Evolutionary conservation across 2,329 filamentous ascomycete species (phyloP).

Genomic region (Knufia petricola): DNA sequence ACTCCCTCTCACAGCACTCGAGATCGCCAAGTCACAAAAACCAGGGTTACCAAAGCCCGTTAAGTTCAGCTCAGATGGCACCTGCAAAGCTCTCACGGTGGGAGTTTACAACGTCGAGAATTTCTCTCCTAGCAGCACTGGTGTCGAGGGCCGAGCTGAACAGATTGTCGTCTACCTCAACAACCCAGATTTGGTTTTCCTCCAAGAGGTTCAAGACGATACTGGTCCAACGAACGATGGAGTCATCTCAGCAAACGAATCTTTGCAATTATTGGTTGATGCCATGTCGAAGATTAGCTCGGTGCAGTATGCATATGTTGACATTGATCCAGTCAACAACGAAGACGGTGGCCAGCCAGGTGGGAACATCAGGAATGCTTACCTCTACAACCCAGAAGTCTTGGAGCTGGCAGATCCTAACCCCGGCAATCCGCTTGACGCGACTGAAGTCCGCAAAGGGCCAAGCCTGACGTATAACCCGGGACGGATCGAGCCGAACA

Average conservation of each 20-base stretch:
- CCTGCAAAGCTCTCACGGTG: conserved; percentile 53
- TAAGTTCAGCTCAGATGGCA: conserved; percentile 44
- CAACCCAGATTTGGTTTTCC: conserved; percentile 55
- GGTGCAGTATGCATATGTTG: conserved; percentile 48
- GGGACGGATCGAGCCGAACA: conserved; percentile 55
- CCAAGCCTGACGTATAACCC: conserved; percentile 59
- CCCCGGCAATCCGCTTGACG: conserved; percentile 45
- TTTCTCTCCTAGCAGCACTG: conserved; percentile 46
- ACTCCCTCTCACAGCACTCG: conserved; percentile 51
- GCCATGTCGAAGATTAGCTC: conserved; percentile 44
- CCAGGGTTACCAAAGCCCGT: conserved; percentile 36
- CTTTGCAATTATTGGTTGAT: conserved; percentile 45
- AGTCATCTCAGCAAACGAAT: conserved; percentile 47
- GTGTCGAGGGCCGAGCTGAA: conserved; percentile 34
- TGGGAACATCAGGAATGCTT: conserved; percentile 62
- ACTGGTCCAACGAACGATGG: conserved; percentile 53
- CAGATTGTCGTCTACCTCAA: conserved; percentile 57
- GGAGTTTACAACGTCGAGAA: conserved; percentile 65
- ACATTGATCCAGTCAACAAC: conserved; percentile 51
- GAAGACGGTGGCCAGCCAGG: conserved; percentile 58
- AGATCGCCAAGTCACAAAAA: conserved; percentile 36
- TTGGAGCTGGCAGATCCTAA: conserved; percentile 50
- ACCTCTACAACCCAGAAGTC: conserved; percentile 55
- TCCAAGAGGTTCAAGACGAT: conserved; percentile 64
- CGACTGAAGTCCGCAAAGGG: conserved; percentile 48